These are phyloP conservation scores for Hypoxylon sp. DNA, from an alignment of 2,329 filamentous ascomycete genomes.

Conservation along the genomic window DNA sequence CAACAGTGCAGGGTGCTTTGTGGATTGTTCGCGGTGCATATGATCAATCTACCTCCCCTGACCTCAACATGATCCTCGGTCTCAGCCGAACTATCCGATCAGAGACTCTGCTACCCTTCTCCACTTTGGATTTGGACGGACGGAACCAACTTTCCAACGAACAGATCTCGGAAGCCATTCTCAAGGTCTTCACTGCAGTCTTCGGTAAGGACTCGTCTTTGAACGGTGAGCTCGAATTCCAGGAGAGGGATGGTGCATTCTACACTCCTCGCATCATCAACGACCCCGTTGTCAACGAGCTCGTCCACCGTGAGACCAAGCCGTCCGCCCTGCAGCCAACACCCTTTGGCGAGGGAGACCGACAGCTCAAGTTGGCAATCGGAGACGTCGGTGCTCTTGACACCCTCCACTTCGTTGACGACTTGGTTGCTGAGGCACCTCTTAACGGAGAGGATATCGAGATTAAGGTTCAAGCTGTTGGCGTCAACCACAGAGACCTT, in stretches of 20 bases:
- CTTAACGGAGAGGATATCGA: slow-evolving; percentile 49
- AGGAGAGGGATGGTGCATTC: slow-evolving; percentile 50
- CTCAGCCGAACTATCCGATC: slow-evolving; percentile 48
- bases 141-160: slow-evolving; percentile 31
- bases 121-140: slow-evolving; percentile 47
- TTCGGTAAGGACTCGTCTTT: slow-evolving; percentile 47
- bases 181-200: slow-evolving; percentile 49
- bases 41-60: slow-evolving; percentile 45
- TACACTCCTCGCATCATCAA: slow-evolving; percentile 53
- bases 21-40: slow-evolving; percentile 51
- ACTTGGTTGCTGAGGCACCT: slow-evolving; percentile 39
- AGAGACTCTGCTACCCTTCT: slow-evolving; percentile 46
- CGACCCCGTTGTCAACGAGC: slow-evolving; percentile 53
- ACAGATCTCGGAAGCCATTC: slow-evolving; percentile 39
- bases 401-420: slow-evolving; percentile 44
- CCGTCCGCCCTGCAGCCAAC: slow-evolving; percentile 49
- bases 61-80: slow-evolving; percentile 47
- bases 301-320: slow-evolving; percentile 55
- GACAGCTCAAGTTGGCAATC: slow-evolving; percentile 42
- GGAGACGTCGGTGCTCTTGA: slow-evolving; percentile 42
- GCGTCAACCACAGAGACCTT: slow-evolving; percentile 45
- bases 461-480: slow-evolving; percentile 42
- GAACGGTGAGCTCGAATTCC: slow-evolving; percentile 54
- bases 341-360: slow-evolving; percentile 48
- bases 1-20: slow-evolving; percentile 44